A percentile compares a stretch with the other conserved stretches of the same genome.
Evolutionary conservation across 331 rosid species (phyloP).

Genomic region (Erythrophleum ivorense): DNA sequence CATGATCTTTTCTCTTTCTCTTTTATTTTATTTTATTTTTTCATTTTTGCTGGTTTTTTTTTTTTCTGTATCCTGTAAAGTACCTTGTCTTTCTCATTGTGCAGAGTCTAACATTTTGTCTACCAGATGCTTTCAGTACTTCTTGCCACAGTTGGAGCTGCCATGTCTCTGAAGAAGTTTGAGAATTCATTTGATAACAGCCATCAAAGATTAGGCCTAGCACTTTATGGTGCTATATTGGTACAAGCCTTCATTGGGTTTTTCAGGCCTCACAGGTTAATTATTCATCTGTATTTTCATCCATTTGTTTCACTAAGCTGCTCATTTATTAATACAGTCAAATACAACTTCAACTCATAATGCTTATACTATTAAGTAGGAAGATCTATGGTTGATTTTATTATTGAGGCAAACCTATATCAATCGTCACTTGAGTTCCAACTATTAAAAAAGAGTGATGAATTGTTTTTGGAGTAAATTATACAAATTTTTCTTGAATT

Average conservation of each 20-base stretch:
- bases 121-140: constrained; percentile 70
- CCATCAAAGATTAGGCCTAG: constrained; percentile 93
- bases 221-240: constrained; percentile 75
- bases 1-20: too few relatives aligned
- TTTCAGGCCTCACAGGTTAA: constrained; percentile 92
- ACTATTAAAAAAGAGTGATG: too few relatives aligned
- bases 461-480: too few relatives aligned
- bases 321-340: neutral
- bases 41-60: too few relatives aligned
- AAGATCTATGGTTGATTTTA: neutral
- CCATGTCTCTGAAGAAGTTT: constrained; percentile 75
- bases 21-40: too few relatives aligned
- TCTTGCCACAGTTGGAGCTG: constrained; percentile 83
- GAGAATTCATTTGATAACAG: constrained; percentile 90
- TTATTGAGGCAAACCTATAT: neutral
- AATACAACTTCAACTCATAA: neutral
- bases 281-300: neutral
- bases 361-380: too few relatives aligned
- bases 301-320: too few relatives aligned
- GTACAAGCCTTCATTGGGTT: constrained; percentile 75
- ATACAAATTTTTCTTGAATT: too few relatives aligned
- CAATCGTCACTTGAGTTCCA: too few relatives aligned
- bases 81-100: constrained; percentile 4
- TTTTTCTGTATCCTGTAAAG: too few relatives aligned
- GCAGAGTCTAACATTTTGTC: constrained; percentile 26